Evolutionary conservation across 768 basidiomycete genomes (phyloP), one percentile per base, ranked within the genome.

Genomic region (Suillus spraguei): DNA sequence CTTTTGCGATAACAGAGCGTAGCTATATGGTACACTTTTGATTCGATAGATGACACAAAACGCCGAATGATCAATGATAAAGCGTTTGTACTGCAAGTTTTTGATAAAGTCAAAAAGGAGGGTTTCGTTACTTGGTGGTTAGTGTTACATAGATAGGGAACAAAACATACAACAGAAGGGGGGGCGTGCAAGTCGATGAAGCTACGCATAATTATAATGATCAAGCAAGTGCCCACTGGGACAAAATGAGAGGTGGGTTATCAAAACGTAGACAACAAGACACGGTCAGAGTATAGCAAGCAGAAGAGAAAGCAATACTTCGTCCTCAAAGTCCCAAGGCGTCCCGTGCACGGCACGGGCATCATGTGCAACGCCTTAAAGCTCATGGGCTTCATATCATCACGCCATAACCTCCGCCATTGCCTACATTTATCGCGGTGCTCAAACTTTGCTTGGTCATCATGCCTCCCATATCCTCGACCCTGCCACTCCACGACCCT

Each of bases 351-450:
- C 53, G 58, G 67, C 66, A 50, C 63, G 61, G 59, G 55, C 17
- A 39, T 33, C 11, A 10, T 24, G 55, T 24, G 38, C 24, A 38
- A 17, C 36, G 38, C 55, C 55, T 56, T 1, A 24, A 56, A 17
- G 8, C 36, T 58, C 17, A 28, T 64, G 60, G 59, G 55, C 50
- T 41, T 74, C 64, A 76, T 66, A 82, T 67, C 76, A 82, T 80
- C 63, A 78, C 69, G 38, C 73, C 72, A 72, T 79, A 81, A 63
- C 74, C 79, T 47, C 73, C 74, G 60, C 79, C 71, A 55, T 75
- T 77, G 60, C 78, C 76, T 38, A 80, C 72, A 54, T 76, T 77
- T 65, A 82, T 79, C 11, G 80, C 73, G 24, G 71, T 67, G 54
- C 70, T 68, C 67, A 78, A 71, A 41, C 70, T 69, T 60, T 73